These are phyloP conservation scores for Penicillium odoratum DNA, from an alignment of 495 filamentous ascomycete species.

Conservation along the genomic window DNA sequence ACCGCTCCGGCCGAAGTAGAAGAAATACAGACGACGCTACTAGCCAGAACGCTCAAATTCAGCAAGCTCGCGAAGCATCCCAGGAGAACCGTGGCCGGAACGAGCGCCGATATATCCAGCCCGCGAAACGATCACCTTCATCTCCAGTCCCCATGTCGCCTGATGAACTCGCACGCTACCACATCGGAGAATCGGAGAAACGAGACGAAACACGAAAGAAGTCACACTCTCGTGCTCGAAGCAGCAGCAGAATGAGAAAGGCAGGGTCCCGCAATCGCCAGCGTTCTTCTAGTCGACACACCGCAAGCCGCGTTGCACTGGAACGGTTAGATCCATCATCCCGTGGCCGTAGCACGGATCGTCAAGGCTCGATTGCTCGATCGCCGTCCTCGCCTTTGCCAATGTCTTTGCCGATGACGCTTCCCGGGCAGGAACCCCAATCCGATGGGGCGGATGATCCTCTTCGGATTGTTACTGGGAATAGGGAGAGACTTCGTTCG, in stretches of 20 bases:
- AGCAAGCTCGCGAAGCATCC: conserved; percentile 58
- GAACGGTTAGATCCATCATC: conserved; percentile 26
- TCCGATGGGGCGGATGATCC: conserved; percentile 54
- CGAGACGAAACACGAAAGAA: conserved; percentile 43
- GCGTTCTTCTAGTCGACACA: conserved; percentile 43
- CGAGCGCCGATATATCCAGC: conserved; percentile 67
- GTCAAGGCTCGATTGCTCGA: conserved; percentile 57
- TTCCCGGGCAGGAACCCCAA: conserved; percentile 34
- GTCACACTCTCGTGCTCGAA: conserved; percentile 39
- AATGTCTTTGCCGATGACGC: conserved; percentile 57
- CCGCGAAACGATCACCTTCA: conserved; percentile 83
- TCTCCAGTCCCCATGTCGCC: conserved; percentile 92
- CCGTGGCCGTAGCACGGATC: conserved; percentile 55
- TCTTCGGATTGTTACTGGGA: conserved; percentile 58
- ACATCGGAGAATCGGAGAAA: conserved; percentile 46
- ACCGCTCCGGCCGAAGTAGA: conserved; percentile 60
- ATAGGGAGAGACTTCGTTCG: conserved; percentile 60
- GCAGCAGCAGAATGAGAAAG: conserved; percentile 40
- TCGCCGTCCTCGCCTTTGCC: conserved; percentile 84
- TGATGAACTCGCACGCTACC: conserved; percentile 67
- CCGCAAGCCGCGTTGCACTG: conserved; percentile 49
- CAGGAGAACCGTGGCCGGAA: conserved; percentile 66
- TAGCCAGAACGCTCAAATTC: conserved; percentile 46
- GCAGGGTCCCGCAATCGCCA: conserved; percentile 37
- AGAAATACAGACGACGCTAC: conserved; percentile 51